A percentile compares a stretch with the other conserved stretches of the same genome.
Conservation (phyloP, 1,284 basidiomycete species). For the Takashimella koratensis region DNA sequence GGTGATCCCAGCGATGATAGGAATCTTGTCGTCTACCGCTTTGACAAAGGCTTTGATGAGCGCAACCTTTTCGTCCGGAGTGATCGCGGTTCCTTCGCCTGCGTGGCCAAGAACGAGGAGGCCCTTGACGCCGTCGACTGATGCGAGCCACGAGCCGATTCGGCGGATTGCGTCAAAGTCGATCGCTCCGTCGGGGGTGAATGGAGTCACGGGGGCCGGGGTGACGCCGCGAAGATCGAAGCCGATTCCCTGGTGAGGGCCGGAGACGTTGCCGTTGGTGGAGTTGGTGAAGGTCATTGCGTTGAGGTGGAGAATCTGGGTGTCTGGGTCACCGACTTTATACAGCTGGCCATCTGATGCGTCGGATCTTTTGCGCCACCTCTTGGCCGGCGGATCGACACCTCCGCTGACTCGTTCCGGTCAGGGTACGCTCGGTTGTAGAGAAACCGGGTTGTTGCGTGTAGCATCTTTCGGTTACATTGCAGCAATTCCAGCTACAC, state of each 20-base stretch:
- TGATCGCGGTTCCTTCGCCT: conserved; percentile 12
- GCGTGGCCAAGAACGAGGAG: conserved; percentile 15
- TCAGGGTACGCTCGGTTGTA: no score
- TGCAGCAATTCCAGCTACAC: no score
- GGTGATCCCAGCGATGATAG: conserved; percentile 15
- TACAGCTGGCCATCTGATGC: no score
- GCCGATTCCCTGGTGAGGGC: conserved; percentile 1
- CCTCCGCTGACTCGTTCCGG: no score
- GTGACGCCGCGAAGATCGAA: conserved; percentile 13
- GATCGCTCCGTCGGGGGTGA: conserved; percentile 11
- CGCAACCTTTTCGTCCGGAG: conserved; percentile 8
- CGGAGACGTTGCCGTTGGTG: not conserved
- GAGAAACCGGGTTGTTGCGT: no score
- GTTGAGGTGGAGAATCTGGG: no score
- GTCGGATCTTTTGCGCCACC: no score
- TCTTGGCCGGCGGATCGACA: no score
- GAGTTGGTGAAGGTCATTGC: not conserved
- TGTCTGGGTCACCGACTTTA: no score
- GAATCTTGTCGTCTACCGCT: conserved; percentile 12
- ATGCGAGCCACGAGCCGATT: conserved; percentile 10
- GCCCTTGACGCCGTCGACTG: conserved; percentile 8
- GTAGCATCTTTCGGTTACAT: no score
- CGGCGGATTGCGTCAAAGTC: conserved; percentile 15
- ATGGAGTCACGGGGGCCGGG: conserved; percentile 16
- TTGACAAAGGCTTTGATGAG: conserved; percentile 14